phyloP scores from a whole-genome alignment of 108 stramenopile species.

The Pseudonitzschia pungens region DNA sequence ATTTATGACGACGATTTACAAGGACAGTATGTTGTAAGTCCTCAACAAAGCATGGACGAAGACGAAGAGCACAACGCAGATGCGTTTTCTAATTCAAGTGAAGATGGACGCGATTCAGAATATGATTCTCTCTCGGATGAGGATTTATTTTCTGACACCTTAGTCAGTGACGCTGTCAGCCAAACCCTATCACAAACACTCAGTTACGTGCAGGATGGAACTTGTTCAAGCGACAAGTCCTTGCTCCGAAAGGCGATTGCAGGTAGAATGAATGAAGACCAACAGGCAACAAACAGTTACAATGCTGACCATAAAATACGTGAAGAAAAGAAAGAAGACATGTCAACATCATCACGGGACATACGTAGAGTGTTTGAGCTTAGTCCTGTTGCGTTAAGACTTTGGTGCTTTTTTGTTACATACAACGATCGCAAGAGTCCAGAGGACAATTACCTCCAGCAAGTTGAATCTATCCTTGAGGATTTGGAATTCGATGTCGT shows the following conservation, averaged over 20 bases:
- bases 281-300: neutral
- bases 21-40: constrained; percentile 37
- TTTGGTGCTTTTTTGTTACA: constrained; percentile 54
- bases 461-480: constrained; percentile 45
- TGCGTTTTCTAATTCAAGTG: constrained; percentile 1
- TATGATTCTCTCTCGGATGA: constrained; percentile 27
- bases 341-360: neutral
- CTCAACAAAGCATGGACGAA: constrained; percentile 24
- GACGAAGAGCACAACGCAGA: constrained; percentile 28
- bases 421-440: constrained; percentile 38
- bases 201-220: constrained; percentile 3
- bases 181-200: constrained; percentile 17
- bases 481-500: constrained; percentile 32
- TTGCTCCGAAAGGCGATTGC: constrained; percentile 11
- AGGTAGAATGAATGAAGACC: constrained; percentile 9
- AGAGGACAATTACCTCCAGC: constrained; percentile 44
- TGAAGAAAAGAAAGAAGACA: constrained; percentile 38
- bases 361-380: constrained; percentile 8
- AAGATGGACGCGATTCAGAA: constrained; percentile 13
- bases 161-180: constrained; percentile 7
- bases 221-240: constrained; percentile 7
- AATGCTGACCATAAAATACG: neutral
- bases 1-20: constrained; percentile 43
- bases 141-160: constrained; percentile 4
- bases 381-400: constrained; percentile 42